Percentiles rank a stretch among this genome's conserved stretches.
Conservation (phyloP, 768 basidiomycete species). For the Psilocybe subaeruginosa region DNA sequence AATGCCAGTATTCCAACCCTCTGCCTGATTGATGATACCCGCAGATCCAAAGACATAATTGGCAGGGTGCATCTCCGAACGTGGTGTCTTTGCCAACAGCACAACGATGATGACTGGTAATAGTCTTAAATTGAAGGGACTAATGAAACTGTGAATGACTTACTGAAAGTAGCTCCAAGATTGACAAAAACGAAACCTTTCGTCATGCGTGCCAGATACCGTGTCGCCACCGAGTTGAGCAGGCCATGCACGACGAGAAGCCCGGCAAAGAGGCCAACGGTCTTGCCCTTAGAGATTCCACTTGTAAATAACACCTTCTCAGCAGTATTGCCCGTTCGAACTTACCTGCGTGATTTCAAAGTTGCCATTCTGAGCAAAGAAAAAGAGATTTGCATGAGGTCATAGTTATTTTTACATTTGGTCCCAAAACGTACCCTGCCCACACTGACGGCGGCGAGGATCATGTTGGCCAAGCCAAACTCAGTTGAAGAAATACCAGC, state of each 20-base stretch:
- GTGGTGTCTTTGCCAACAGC: conserved; percentile 72
- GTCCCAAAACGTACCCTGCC: conserved; percentile 41
- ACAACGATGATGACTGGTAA: conserved; percentile 79
- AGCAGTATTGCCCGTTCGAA: neutral
- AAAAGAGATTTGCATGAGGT: conserved; percentile 1
- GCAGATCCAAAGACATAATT: conserved; percentile 77
- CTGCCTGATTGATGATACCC: conserved; percentile 79
- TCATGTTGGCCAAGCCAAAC: conserved; percentile 81
- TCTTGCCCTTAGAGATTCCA: conserved; percentile 51
- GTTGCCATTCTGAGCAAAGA: conserved; percentile 46
- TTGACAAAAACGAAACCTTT: conserved; percentile 86
- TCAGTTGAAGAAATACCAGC: conserved; percentile 88
- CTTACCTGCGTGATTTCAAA: conserved; percentile 58
- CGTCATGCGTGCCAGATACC: conserved; percentile 74
- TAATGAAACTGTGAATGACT: conserved; percentile 17
- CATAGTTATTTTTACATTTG: neutral
- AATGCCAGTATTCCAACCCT: conserved; percentile 78
- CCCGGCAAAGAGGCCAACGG: conserved; percentile 77
- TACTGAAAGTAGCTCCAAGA: conserved; percentile 74
- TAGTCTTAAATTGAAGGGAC: neutral
- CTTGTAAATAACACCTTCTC: neutral
- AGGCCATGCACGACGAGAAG: conserved; percentile 80
- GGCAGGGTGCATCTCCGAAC: conserved; percentile 80
- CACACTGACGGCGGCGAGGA: conserved; percentile 73
- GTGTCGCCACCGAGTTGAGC: conserved; percentile 77